phyloP scores from a whole-genome alignment of 1,284 basidiomycete species.

The Cryptococcus hybrid region DNA sequence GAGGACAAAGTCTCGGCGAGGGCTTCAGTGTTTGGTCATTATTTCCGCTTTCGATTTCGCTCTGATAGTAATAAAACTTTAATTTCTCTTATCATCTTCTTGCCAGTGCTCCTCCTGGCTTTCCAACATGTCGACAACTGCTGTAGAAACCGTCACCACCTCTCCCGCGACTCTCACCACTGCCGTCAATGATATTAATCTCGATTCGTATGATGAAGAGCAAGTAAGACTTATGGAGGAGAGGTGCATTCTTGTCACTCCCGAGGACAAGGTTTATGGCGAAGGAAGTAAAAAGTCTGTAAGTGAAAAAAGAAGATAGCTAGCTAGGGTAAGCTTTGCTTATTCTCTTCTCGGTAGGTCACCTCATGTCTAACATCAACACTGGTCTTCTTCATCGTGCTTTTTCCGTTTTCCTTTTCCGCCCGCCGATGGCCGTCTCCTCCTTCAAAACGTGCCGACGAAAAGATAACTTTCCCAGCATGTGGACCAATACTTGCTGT shows the following conservation, averaged over 20 bases:
- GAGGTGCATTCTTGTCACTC: conserved; percentile 91
- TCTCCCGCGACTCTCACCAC: conserved; percentile 4
- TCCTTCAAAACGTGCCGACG: conserved; percentile 90
- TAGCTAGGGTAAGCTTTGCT: not conserved
- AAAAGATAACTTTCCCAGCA: conserved; percentile 99
- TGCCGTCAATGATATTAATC: conserved; percentile 20
- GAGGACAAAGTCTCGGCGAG: no score
- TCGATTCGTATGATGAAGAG: conserved; percentile 51
- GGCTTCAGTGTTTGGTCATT: no score
- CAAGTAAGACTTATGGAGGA: conserved; percentile 89
- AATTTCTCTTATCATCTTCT: no score
- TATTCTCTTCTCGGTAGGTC: conserved; percentile 59
- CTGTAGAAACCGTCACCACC: conserved; percentile 9
- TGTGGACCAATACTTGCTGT: conserved; percentile 99
- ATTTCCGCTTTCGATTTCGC: no score
- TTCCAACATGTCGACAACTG: conserved; percentile 4
- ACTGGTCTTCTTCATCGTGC: conserved; percentile 94
- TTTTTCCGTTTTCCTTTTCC: conserved; percentile 96
- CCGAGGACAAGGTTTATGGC: conserved; percentile 82
- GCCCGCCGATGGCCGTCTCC: conserved; percentile 87
- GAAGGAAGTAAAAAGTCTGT: conserved; percentile 97
- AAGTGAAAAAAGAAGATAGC: conserved; percentile 2
- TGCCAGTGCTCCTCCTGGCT: no score
- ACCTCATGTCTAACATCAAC: conserved; percentile 97
- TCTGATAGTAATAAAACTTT: no score